Base-by-base conservation (phyloP, 1,139 yeast species). In the Pichia sp. region DNA sequence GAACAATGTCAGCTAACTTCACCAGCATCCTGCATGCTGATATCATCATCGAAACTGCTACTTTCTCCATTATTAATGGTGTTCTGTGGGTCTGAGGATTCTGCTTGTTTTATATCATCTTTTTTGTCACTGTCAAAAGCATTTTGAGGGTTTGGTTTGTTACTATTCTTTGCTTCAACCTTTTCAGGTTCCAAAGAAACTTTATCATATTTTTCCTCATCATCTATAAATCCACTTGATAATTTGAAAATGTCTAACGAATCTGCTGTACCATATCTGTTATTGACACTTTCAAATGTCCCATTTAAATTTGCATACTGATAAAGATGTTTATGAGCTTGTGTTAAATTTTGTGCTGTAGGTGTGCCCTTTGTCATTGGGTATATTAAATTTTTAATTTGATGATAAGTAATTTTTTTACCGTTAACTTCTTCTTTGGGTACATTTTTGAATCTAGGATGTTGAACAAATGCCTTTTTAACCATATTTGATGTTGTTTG, bases 191-290 rank as follows among this genome's bases (percentile, higher is more conserved):
- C n/a, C n/a, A n/a, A n/a, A n/a, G n/a, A n/a, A n/a, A n/a, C 37
- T 16, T 31, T 21, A 1, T 35, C 38, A 8, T 10, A 16, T 4
- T 29, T 33, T 3, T 22, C 26, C 5, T 21, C 33, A 2, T 35
- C 28, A 16, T 34, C 43, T 16, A 34, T 33, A 8, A 45, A 20
- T 3, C 46, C 46, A 29, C 39, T 42, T 4, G 38, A 43, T 16
- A 35, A 8, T 29, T 45, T 46, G 19, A 47, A 47, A 8, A 42
- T 27, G 16, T 40, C 37, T 6, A 51, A 40, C 1, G 52, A 45
- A 36, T 51, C 51, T 5, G 41, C 44, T 16, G 31, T 42, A 7
- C 53, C 54, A 36, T 47, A 50, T 18, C 51, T 42, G 33, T 43
- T 45, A 19, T 48, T 49, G 9, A 46, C 48, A 24, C 43, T 42